Evolutionary conservation across 345 rosid genomes (phyloP), one percentile per base, ranked within the genome.

Genomic region (Euclidium syriacum): DNA sequence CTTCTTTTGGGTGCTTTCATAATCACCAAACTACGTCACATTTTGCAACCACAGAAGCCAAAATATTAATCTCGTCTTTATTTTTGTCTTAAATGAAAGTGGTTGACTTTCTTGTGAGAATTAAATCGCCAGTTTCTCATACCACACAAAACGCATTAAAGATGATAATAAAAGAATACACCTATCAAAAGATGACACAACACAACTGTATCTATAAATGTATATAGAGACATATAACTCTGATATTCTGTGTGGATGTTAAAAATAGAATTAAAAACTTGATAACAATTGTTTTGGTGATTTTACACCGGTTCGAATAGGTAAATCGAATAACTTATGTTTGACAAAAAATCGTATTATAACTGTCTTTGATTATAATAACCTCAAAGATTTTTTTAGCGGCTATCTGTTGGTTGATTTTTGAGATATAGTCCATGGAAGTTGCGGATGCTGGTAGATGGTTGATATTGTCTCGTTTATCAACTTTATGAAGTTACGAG

Each of bases 241-340:
- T 29, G 38, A 33, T 7, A 59, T 68, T 27, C 32, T 42, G 54
- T 52, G 73, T 68, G 73, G 73, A 60, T 51, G 47, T 41, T 41
- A 58, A 23, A 20, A 8, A 2, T 17, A n/a, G 12, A 56, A 57
- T 43, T 36, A 48, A 15, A 20, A 39, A 20, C 24, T 38, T n/a
- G n/a, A n/a, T n/a, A n/a, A n/a, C n/a, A n/a, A n/a, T n/a, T n/a
- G n/a, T n/a, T n/a, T n/a, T n/a, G n/a, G n/a, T n/a, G n/a, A n/a
- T n/a, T n/a, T n/a, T n/a, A n/a, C n/a, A n/a, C n/a, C n/a, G n/a
- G n/a, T n/a, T n/a, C n/a, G n/a, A n/a, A n/a, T n/a, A n/a, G n/a
- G n/a, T n/a, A n/a, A n/a, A n/a, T n/a, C n/a, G n/a, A n/a, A n/a
- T n/a, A n/a, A n/a, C n/a, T n/a, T n/a, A n/a, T n/a, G n/a, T n/a